Base-by-base conservation (phyloP, 805 yeast genomes). In the Debaryomyces hansenii region DNA sequence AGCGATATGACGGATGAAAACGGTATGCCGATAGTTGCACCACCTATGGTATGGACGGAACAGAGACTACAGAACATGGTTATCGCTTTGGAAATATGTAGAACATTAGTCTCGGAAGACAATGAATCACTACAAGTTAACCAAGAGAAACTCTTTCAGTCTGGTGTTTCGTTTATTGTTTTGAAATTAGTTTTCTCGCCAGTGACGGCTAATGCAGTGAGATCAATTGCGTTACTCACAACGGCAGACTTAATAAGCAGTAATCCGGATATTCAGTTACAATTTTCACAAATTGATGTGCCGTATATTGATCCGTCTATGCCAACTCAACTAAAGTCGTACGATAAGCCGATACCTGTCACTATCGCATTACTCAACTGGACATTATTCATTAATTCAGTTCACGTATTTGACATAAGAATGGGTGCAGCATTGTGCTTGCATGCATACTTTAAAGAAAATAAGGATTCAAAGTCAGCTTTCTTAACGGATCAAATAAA, bases 271-370 rank as follows among this genome's bases (percentile, higher is more conserved):
- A 77, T 87, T 29, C 99, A 94, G 63, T 67, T 70, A 11, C 81
- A 81, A 47, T 85, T 92, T 55, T 75, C 90, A 1, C 83, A 82
- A 45, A 83, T 92, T 11, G 98, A 94, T 63, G 97, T 94, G 6
- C 99, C 99, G 0, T 89, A 85, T 59, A 74, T 91, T 45, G 97
- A 90, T 58, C 90, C 96, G 9, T 72, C 84, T 4, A 57, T 80
- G 44, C 82, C 83, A 0, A 45, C 78, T 1, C 75, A 67, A 45
- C 51, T 66, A 14, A 75, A 71, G 44, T 36, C 59, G 1, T 70
- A 57, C 36, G 65, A 62, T 37, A 56, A 51, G 38, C 59, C 64
- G 1, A 66, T 89, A 2, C 92, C 97, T 0, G 95, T 88, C 0
- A 74, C 85, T 0, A 73, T 77, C 24, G 90, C 95, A 0, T 70